Percentiles rank a stretch among this genome's conserved stretches.
Conservation (phyloP, 495 filamentous ascomycete species). For the Penicillium ucsense region DNA sequence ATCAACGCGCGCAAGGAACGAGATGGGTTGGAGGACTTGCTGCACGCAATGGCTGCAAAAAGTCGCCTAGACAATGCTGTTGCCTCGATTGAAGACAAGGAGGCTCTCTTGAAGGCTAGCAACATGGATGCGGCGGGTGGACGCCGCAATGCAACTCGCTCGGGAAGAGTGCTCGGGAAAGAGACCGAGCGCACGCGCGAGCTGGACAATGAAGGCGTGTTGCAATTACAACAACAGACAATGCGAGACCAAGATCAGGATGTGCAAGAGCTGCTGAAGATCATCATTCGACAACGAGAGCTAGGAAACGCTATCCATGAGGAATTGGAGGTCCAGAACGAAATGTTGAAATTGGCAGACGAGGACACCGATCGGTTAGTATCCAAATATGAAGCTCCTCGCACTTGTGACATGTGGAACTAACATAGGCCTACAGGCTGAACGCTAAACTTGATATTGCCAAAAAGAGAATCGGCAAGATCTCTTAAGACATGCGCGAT, state of each 20-base stretch:
- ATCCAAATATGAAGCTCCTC: neutral
- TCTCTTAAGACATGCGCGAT: constrained; percentile 37
- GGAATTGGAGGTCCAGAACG: constrained; percentile 77
- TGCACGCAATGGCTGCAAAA: constrained; percentile 60
- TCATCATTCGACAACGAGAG: constrained; percentile 73
- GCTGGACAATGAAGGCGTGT: constrained; percentile 78
- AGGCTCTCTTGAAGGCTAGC: constrained; percentile 32
- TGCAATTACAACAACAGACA: constrained; percentile 74
- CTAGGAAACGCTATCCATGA: constrained; percentile 76
- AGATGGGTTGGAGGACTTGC: constrained; percentile 75
- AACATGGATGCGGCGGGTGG: constrained; percentile 5
- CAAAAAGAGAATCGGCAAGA: constrained; percentile 71
- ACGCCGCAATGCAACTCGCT: constrained; percentile 18
- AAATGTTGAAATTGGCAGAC: constrained; percentile 66
- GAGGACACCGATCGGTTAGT: constrained; percentile 59
- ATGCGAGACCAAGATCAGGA: constrained; percentile 81
- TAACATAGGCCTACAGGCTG: constrained; percentile 35
- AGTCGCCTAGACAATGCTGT: constrained; percentile 35
- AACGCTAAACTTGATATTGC: constrained; percentile 71
- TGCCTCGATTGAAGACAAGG: constrained; percentile 47
- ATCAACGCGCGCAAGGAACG: constrained; percentile 69
- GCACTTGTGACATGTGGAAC: constrained; percentile 2
- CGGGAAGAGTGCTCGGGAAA: constrained; percentile 70
- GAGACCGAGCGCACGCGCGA: constrained; percentile 86
- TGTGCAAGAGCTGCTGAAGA: constrained; percentile 64